Percentiles rank a stretch among this genome's conserved stretches.
phyloP scores from a whole-genome alignment of 148 eudicot genomes.

The Rhododendron ferrugineum region DNA sequence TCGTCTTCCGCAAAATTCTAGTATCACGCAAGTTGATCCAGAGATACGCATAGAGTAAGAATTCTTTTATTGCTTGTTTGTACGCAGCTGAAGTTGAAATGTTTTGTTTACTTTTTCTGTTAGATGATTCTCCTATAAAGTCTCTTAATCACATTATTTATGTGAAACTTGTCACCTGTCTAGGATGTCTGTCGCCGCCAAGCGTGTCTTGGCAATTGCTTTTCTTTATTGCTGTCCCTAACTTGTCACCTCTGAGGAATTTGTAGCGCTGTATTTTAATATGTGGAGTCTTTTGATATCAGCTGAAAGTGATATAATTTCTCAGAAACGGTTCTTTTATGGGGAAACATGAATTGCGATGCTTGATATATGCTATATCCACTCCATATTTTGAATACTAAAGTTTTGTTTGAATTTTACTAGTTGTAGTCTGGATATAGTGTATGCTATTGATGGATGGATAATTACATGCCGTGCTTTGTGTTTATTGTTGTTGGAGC shows the following conservation, averaged over 20 bases:
- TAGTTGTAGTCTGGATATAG: background rate
- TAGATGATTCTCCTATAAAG: background rate
- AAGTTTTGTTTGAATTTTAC: background rate
- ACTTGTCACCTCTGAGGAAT: background rate
- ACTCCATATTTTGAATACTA: background rate
- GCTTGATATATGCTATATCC: background rate
- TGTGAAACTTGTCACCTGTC: background rate
- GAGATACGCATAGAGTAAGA: constrained; percentile 96
- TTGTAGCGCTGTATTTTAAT: background rate
- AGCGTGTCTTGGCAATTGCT: background rate
- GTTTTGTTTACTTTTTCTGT: background rate
- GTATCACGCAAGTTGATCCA: constrained; percentile 89
- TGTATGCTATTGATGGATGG: background rate
- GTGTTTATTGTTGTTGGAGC: background rate
- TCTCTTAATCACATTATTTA: background rate
- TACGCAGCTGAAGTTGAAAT: background rate
- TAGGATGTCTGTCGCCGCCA: background rate
- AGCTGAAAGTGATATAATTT: background rate
- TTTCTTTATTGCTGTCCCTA: background rate
- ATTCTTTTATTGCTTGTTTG: constrained; percentile 1
- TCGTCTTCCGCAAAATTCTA: constrained; percentile 66
- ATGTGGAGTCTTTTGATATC: background rate
- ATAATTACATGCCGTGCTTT: background rate
- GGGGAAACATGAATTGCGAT: background rate
- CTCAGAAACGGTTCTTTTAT: background rate